Percentiles rank a stretch among this genome's conserved stretches.
Conservation (phyloP, 805 yeast species). For the Nakazawaea holstii region DNA sequence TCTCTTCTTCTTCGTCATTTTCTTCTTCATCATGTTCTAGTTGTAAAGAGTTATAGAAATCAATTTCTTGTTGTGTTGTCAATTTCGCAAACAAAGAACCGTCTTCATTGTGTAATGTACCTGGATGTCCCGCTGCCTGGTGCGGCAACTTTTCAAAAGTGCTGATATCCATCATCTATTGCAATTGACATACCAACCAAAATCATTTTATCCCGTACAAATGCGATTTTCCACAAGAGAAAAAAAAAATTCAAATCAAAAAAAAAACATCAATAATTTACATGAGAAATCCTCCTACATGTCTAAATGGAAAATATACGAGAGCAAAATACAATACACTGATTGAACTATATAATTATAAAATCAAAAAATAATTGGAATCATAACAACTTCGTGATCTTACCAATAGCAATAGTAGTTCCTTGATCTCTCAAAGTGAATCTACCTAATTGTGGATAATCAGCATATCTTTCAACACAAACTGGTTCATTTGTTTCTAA, state of each 20-base stretch:
- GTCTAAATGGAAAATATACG: too few relatives aligned
- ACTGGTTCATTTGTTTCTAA: slow-evolving; percentile 83
- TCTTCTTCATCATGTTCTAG: slow-evolving; percentile 19
- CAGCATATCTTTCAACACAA: slow-evolving; percentile 88
- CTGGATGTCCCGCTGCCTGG: slow-evolving; percentile 93
- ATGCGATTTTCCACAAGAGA: too few relatives aligned
- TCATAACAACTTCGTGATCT: slow-evolving; percentile 82
- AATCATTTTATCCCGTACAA: too few relatives aligned
- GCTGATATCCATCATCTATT: neutral
- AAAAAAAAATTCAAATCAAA: too few relatives aligned
- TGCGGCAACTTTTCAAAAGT: slow-evolving; percentile 36
- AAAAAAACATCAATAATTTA: too few relatives aligned
- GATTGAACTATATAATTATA: too few relatives aligned
- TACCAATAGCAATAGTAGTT: slow-evolving; percentile 96
- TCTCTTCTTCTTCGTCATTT: slow-evolving; percentile 19
- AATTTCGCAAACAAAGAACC: slow-evolving; percentile 75
- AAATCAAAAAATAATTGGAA: neutral
- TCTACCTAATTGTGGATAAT: slow-evolving; percentile 95
- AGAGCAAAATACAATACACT: too few relatives aligned
- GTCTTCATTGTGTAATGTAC: slow-evolving; percentile 55
- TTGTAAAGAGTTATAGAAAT: slow-evolving; percentile 47
- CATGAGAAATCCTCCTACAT: too few relatives aligned
- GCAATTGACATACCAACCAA: too few relatives aligned
- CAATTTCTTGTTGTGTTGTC: slow-evolving; percentile 56
- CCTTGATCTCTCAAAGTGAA: slow-evolving; percentile 99